Conservation (phyloP, 2,329 filamentous ascomycete genomes). For the Fusarium hostae region DNA sequence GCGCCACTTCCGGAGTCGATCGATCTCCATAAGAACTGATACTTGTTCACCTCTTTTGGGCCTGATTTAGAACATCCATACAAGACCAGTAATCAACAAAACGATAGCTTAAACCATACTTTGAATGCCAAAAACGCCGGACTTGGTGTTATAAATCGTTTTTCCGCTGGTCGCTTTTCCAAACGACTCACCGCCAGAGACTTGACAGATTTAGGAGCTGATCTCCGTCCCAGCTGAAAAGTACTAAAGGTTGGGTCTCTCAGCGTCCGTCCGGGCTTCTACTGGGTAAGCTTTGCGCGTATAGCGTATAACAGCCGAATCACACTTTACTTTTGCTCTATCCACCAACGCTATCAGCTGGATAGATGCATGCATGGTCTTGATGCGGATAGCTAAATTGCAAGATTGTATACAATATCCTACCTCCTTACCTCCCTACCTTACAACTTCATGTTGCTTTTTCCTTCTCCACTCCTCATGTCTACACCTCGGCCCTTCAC, state of each 20-base stretch:
- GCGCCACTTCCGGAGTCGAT: constrained; percentile 9
- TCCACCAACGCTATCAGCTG: constrained; percentile 20
- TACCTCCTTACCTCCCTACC: not conserved
- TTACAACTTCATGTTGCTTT: constrained; percentile 20
- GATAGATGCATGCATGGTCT: not conserved
- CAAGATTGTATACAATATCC: not conserved
- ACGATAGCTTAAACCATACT: not conserved
- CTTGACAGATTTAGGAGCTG: constrained; percentile 4
- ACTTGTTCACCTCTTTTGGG: not conserved
- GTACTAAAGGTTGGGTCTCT: not conserved
- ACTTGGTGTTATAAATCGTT: not conserved
- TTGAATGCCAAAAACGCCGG: not conserved
- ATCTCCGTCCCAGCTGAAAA: constrained; percentile 2
- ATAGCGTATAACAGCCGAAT: constrained; percentile 21
- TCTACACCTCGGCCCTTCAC: not conserved
- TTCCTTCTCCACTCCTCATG: constrained; percentile 1
- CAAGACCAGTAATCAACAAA: not conserved
- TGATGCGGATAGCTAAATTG: not conserved
- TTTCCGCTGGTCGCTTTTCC: not conserved
- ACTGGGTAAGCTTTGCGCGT: not conserved
- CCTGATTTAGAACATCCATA: not conserved
- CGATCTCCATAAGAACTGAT: not conserved
- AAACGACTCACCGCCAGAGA: constrained; percentile 32
- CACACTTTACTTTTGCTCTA: constrained; percentile 22
- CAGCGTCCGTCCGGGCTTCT: not conserved